Evolutionary conservation across 2,329 filamentous ascomycete genomes (phyloP), one percentile per base, ranked within the genome.

Genomic region (Epichloe festucae): DNA sequence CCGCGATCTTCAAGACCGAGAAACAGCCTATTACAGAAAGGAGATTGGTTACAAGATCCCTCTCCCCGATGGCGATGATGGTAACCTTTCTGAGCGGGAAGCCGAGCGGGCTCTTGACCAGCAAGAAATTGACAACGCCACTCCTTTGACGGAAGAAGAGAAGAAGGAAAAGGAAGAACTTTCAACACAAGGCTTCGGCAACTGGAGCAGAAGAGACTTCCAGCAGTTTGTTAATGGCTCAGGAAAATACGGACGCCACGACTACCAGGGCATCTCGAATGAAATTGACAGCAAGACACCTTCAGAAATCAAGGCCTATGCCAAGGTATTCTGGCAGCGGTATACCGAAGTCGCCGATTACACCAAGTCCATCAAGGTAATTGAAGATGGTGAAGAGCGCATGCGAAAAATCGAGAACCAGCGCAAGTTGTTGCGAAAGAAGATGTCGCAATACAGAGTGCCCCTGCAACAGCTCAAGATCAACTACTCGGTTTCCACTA

Each of bases 401-500:
- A 82, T 87, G 52, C 83, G 86, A 51, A 91, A 91, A 68, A 87
- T 91, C 53, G 87, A 93, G 58, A 87, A 95, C 65, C 91, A 97
- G 67, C 85, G 89, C 56, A 91, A 94, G 69, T 85, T 97, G 73
- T 78, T 98, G 51, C 82, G 85, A 56, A 94, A 90, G 78, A 98
- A 98, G 79, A 87, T 98, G 78, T 79, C 84, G 60, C 88, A 93
- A 74, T 97, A 95, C 66, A 86, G 93, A n/a, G 91, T 97, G 48
- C 94, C 93, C 23, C 77, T 98, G 15, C 93, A 98, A 67, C 93
- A 98, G 69, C 82, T 98, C 62, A 95, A 95, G 75, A 89, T 98
- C 73, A 97, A 95, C 71, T 98, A 98, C 70, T 95, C 90, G 0
- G 93, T 98, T 31, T 95, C 89, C 6, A 98, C 93, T 2, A 98